Conservation (phyloP, 2,329 filamentous ascomycete genomes). For the Ophiosphaerella korrae region DNA sequence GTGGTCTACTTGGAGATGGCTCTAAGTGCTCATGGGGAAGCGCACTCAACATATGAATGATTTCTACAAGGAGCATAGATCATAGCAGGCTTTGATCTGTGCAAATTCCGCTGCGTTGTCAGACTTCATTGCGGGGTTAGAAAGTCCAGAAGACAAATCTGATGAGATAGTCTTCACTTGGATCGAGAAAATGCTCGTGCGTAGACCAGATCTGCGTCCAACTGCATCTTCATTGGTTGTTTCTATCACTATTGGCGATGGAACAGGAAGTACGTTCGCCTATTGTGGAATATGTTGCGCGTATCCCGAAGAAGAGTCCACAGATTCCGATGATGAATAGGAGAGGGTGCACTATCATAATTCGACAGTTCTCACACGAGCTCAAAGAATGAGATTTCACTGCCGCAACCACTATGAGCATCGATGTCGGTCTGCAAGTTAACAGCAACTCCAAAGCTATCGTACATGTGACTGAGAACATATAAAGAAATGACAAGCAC, state of each 20-base stretch:
- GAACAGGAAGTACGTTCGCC: not conserved
- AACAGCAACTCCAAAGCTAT: too few species aligned
- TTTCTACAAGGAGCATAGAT: conserved; percentile 13
- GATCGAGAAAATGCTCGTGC: conserved; percentile 14
- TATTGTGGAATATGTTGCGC: conserved; percentile 28
- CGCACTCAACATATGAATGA: conserved; percentile 4
- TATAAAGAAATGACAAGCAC: too few species aligned
- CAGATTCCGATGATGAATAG: conserved; percentile 5
- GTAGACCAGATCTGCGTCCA: conserved; percentile 8
- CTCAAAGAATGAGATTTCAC: too few species aligned
- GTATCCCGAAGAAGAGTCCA: conserved; percentile 4
- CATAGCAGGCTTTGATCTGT: conserved; percentile 10
- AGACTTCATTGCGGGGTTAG: conserved; percentile 10
- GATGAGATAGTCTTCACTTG: conserved; percentile 17
- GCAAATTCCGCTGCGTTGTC: conserved; percentile 9
- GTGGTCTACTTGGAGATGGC: conserved; percentile 24
- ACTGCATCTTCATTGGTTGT: conserved; percentile 16
- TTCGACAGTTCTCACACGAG: too few species aligned
- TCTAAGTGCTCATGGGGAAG: conserved; percentile 16
- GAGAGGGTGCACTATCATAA: too few species aligned
- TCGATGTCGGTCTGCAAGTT: too few species aligned
- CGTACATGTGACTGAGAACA: too few species aligned
- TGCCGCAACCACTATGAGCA: too few species aligned
- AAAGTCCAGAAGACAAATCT: conserved; percentile 1
- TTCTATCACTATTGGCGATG: conserved; percentile 11